Conservation (phyloP, 768 basidiomycete genomes). For the Tubosaeta brunneosetosa region DNA sequence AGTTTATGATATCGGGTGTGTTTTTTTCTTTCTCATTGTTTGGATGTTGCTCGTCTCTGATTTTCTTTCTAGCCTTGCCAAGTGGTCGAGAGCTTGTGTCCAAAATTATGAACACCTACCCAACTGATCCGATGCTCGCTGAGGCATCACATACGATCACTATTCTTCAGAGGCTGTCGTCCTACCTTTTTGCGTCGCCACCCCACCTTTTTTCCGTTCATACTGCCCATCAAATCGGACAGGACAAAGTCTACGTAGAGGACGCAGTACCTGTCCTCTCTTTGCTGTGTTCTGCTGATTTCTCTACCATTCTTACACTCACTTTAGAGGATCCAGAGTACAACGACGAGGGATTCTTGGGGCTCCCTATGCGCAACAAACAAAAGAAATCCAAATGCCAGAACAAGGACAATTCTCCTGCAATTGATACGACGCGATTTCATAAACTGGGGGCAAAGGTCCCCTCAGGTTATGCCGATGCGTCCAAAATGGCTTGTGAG, state of each 20-base stretch:
- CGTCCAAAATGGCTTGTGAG: conserved; percentile 1
- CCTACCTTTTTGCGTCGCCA: conserved; percentile 22
- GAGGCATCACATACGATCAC: conserved; percentile 14
- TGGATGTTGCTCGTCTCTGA: not conserved
- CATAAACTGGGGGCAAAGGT: conserved; percentile 23
- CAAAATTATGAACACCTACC: conserved; percentile 34
- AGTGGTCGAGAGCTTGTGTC: conserved; percentile 9
- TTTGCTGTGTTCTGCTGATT: conserved; percentile 15
- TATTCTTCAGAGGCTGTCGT: conserved; percentile 26
- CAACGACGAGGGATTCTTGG: conserved; percentile 1
- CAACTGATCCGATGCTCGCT: conserved; percentile 20
- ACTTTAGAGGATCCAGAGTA: conserved; percentile 3
- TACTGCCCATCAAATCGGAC: conserved; percentile 9
- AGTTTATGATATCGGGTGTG: conserved; percentile 29
- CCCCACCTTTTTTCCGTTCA: conserved; percentile 11
- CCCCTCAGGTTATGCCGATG: conserved; percentile 25
- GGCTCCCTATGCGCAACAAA: conserved; percentile 13
- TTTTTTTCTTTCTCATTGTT: not conserved
- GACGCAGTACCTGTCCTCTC: conserved; percentile 18
- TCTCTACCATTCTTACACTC: not conserved
- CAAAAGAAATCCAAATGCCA: conserved; percentile 28
- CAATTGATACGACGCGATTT: conserved; percentile 29
- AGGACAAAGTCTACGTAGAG: conserved; percentile 21
- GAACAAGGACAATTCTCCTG: conserved; percentile 4
- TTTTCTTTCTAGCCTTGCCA: conserved; percentile 10